Conservation (phyloP, 2,329 filamentous ascomycete species). For the Trichoderma atrobrunneum region DNA sequence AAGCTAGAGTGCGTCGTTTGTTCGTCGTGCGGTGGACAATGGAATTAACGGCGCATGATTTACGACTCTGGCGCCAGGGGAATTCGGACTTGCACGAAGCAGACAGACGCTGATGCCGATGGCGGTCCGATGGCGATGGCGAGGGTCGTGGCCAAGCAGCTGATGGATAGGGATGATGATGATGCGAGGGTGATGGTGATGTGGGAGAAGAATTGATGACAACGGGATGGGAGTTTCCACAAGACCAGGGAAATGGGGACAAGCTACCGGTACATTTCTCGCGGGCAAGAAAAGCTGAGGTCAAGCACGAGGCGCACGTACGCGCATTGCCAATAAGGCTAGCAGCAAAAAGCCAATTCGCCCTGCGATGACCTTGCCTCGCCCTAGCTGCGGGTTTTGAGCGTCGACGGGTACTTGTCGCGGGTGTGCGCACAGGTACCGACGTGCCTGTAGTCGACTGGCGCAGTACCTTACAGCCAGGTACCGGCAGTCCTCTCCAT, state of each 20-base stretch:
- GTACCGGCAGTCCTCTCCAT: not conserved
- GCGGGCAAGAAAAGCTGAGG: constrained; percentile 14
- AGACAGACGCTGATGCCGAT: constrained; percentile 1
- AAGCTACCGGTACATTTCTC: not conserved
- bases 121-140: not conserved
- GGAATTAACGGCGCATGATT: constrained; percentile 24
- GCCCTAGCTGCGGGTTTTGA: constrained; percentile 1
- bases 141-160: not conserved
- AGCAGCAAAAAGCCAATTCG: constrained; percentile 16
- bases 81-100: not conserved
- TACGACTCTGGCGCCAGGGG: not conserved
- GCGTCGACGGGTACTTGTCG: not conserved
- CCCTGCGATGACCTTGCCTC: constrained; percentile 15
- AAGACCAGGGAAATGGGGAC: not conserved
- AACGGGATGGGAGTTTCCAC: not conserved
- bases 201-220: not conserved
- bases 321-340: constrained; percentile 14
- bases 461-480: not conserved
- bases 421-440: not conserved
- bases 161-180: not conserved
- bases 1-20: not conserved
- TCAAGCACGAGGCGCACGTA: constrained; percentile 18
- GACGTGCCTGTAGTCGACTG: not conserved
- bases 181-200: not conserved
- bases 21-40: constrained; percentile 11